Evolutionary conservation across 805 yeast genomes (phyloP).

Genomic region (Candida patagonica): DNA sequence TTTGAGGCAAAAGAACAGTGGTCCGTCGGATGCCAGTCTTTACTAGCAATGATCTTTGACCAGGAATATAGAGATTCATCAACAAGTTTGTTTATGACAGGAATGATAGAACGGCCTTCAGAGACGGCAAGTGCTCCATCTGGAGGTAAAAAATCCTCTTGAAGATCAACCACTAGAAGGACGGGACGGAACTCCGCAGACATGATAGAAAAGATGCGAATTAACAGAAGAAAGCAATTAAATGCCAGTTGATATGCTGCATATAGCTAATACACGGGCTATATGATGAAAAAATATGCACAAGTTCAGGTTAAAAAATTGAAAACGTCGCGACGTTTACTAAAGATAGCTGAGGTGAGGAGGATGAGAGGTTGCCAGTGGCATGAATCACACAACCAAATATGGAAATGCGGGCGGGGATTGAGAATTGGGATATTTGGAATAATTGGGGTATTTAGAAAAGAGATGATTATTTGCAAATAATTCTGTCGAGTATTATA

Average conservation of each 20-base stretch:
- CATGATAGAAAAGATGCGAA: too few relatives aligned
- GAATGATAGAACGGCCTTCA: conserved; percentile 51
- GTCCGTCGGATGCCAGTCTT: conserved; percentile 80
- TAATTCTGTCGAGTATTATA: too few relatives aligned
- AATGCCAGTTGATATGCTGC: background rate
- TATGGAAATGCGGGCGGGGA: too few relatives aligned
- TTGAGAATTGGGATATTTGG: background rate
- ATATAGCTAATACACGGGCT: too few relatives aligned
- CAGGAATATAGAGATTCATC: conserved; percentile 34
- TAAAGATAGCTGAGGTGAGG: too few relatives aligned
- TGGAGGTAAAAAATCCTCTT: conserved; percentile 78
- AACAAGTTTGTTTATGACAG: conserved; percentile 41
- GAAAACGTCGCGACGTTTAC: too few relatives aligned
- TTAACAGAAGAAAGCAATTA: too few relatives aligned
- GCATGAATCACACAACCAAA: too few relatives aligned
- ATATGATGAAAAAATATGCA: too few relatives aligned
- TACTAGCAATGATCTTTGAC: conserved; percentile 60
- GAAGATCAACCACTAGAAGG: conserved; percentile 68
- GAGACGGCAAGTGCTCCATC: conserved; percentile 67
- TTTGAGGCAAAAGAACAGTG: conserved; percentile 78
- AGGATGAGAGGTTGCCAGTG: too few relatives aligned
- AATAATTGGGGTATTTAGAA: background rate
- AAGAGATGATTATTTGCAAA: background rate
- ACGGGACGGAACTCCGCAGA: too few relatives aligned
- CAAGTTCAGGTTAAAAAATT: too few relatives aligned